These are phyloP conservation scores for Leccinum sublutescens DNA, from an alignment of 768 basidiomycete genomes.

Conservation along the genomic window DNA sequence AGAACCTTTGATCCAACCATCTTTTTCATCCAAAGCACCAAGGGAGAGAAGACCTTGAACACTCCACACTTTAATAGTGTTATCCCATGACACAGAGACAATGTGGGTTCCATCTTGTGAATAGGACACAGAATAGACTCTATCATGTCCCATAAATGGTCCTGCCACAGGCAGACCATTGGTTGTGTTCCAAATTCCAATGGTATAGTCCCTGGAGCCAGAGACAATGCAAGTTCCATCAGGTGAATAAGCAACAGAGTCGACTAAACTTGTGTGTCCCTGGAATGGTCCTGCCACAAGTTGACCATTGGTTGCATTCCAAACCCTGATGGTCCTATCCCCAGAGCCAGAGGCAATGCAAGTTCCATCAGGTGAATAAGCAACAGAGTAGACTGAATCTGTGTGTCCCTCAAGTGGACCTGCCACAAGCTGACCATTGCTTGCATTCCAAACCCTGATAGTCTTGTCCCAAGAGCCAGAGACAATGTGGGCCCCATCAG, in stretches of 20 bases:
- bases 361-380: not conserved
- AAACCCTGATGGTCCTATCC: not conserved
- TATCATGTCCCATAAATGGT: not conserved
- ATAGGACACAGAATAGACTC: not conserved
- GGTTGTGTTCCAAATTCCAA: not conserved
- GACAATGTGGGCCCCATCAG: not conserved
- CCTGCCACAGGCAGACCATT: not conserved
- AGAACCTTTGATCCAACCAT: too few relatives aligned
- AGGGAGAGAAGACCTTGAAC: too few relatives aligned
- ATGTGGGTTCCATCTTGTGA: not conserved
- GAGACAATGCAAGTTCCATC: not conserved
- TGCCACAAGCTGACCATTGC: not conserved
- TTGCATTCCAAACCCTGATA: not conserved
- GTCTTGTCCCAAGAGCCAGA: not conserved
- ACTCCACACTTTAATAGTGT: not conserved
- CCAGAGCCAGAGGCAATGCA: not conserved
- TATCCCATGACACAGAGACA: not conserved
- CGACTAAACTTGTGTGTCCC: not conserved
- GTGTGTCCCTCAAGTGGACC: not conserved
- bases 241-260: not conserved
- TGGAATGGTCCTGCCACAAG: not conserved
- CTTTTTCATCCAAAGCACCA: too few relatives aligned
- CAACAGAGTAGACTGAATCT: not conserved
- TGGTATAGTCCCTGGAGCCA: not conserved
- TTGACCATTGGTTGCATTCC: not conserved